Percentiles rank a stretch among this genome's conserved stretches.
Evolutionary conservation across 2,329 filamentous ascomycete genomes (phyloP).

Genomic region (Curvularia sp.): DNA sequence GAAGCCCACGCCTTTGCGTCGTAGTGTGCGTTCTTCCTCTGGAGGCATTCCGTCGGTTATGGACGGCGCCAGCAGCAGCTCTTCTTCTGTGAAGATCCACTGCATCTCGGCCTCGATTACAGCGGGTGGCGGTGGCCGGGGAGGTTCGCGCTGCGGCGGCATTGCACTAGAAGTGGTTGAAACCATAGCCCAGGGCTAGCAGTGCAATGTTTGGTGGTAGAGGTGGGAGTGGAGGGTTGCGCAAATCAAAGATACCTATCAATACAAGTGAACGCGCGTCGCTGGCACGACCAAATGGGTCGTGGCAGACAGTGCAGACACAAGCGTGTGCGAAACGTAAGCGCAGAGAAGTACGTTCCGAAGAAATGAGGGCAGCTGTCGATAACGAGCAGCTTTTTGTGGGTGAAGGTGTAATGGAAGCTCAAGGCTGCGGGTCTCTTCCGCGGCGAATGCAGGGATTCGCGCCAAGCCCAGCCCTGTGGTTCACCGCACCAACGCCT

Average conservation of each 20-base stretch:
- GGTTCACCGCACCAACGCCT: not conserved
- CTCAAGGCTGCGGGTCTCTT: slow-evolving; percentile 23
- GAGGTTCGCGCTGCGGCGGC: slow-evolving; percentile 40
- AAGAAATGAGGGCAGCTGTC: not conserved
- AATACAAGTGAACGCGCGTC: slow-evolving; percentile 2
- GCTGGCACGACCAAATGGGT: not conserved
- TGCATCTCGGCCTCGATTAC: slow-evolving; percentile 68
- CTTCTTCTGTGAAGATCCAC: slow-evolving; percentile 88
- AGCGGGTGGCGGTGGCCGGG: slow-evolving; percentile 52
- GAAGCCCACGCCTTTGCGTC: slow-evolving; percentile 94
- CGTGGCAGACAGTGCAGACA: not conserved
- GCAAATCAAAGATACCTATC: slow-evolving; percentile 6
- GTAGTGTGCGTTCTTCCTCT: slow-evolving; percentile 77
- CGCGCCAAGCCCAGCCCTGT: slow-evolving; percentile 15
- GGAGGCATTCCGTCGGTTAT: slow-evolving; percentile 80
- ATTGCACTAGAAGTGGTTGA: slow-evolving; percentile 32
- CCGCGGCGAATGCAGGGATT: slow-evolving; percentile 27
- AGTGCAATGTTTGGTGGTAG: slow-evolving; percentile 3
- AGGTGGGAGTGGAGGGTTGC: slow-evolving; percentile 2
- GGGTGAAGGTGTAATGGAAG: slow-evolving; percentile 14
- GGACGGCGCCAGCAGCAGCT: slow-evolving; percentile 82
- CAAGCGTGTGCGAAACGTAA: not conserved
- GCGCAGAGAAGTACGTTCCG: not conserved
- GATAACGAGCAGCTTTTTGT: slow-evolving; percentile 9
- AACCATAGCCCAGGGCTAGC: slow-evolving; percentile 34